Evolutionary conservation across 2,329 filamentous ascomycete species (phyloP), one percentile per base, ranked within the genome.

Genomic region (Stagonosporopsis tanaceti): DNA sequence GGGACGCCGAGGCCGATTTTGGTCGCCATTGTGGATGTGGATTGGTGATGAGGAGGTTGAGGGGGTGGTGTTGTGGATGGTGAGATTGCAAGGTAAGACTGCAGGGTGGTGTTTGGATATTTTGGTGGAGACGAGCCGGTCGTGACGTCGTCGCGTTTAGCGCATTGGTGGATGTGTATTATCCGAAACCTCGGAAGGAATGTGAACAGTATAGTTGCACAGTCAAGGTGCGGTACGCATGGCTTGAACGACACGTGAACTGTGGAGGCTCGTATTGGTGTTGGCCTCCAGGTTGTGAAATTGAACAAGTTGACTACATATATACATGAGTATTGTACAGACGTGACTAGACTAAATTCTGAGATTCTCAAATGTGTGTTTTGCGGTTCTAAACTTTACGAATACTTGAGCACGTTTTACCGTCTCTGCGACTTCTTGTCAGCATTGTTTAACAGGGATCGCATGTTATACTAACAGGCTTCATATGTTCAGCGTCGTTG

Each of bases 401-500:
- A 3, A 24, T 2, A 6, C 1, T 5, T 32, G 2, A 14, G 8
- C 12, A 14, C 1, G 41, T 3, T 22, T 38, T 51, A 60, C n/a
- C 53, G 50, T 4, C 44, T 38, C 53, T 57, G 7, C 9, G 27
- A 17, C n/a, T 15, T 4, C 7, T 4, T 7, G 20, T 56, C 24
- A 56, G 41, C 15, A 7, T 20, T 4, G 20, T 6, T 6, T 20
- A 15, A 4, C n/a, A n/a, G n/a, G 17, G 4, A 7, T 5, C 8
- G 3, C 27, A 30, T 12, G 24, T 8, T 2, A 12, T 9, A 68
- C 69, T 57, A 7, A 76, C 73, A 5, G 72, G 69, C 58, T 68
- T 69, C 80, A 91, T 81, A 68, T 90, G 85, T 63, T 89, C 82
- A 11, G 87, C 81, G 74, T 98, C 94, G 61, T 92, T 95, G 66